Evolutionary conservation across 495 filamentous ascomycete species (phyloP), one percentile per base, ranked within the genome.

Genomic region (Barbatosphaeria neglecta): DNA sequence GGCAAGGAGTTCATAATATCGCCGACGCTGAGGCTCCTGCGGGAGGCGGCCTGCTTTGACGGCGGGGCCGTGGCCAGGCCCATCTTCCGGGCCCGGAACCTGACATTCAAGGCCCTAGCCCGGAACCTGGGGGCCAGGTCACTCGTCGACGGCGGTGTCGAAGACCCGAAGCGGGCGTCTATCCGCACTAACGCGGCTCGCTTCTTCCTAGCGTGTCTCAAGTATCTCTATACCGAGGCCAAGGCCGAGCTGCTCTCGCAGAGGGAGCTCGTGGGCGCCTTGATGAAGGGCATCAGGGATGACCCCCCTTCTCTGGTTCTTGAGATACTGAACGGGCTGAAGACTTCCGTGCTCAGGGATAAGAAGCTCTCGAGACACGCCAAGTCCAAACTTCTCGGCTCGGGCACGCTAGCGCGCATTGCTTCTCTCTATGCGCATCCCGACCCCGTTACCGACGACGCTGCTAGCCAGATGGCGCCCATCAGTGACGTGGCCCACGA

Each of bases 1-100:
- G 68, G 74, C 2, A 94, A 90, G 55, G 83, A 90, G 28, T 84
- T 84, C 65, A 67, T 94, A 35, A 89, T 96, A 49, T 88, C 84
- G 2, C 87, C 89, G 0, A 85, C 81, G 37, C 61, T 96, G 38
- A 76, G 87, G 47, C 69, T 96, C 40, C 71, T 96, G 41, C 83
- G 78, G 18, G 87, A 96, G 63, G 70, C 86, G 4, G 74, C 83
- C 13, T 77, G 71, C 23, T 88, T 90, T 53, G 87, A 94, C 64
- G 89, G 87, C 6, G 89, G 88, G 15, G 77, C 76, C 33, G 68
- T 84, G 18, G 84, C 87, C 11, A 77, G 75, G 33, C 73, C 76
- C 35, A 65, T 93, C 22, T 89, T 87, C 55, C 68, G 77, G 22
- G 75, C 76, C 17, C 71, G 84, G 51, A 76, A 82, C 41, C 78